Base-by-base conservation (phyloP, 129 eudicot species). In the Ambrosia trifida region DNA sequence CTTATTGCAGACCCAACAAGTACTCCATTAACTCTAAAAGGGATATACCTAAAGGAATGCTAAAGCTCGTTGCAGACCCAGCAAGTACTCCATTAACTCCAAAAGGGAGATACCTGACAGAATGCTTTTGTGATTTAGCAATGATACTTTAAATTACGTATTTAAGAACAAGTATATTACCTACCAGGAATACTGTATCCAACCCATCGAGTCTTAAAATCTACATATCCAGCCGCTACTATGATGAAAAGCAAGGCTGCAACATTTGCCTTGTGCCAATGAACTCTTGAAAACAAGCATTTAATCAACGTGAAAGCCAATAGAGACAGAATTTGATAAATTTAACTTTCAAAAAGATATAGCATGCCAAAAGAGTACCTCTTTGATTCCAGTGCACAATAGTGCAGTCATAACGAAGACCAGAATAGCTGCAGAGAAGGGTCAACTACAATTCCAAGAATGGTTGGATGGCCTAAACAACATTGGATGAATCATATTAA, bases 391-490 rank as follows among this genome's bases (percentile, higher is more conserved):
- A 45, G 87, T 78, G 74, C 96, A 89, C 50, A 89, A 63, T 63
- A 94, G 85, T 52, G 89, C 95, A 54, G 97, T 89, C 69, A 94
- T 88, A 76, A 89, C 68, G 59, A 83, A 80, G 41, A 94, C 98
- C 65, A 94, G 70, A 64, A 87, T 51, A 69, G 97, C 97, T 30
- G 98, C 98, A n/a, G n/a, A 89, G 97, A 87, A 7, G 98, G 98
- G 46, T 94, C 98, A 17, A 94, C 96, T 40, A 83, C 88, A 45
- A 87, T 66, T 74, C 95, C 86, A 65, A 88, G 90, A 78, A 94
- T 75, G 52, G 79, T 52, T 1, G 89, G 97, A 12, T 97, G 98
- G 66, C 97, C 83, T 72, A 94, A 86, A n/a, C n/a, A n/a, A n/a
- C n/a, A n/a, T n/a, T n/a, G n/a, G n/a, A n/a, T n/a, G n/a, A n/a